Base-by-base conservation (phyloP, 208 protist species). In the Wallacemonas rigidus region DNA sequence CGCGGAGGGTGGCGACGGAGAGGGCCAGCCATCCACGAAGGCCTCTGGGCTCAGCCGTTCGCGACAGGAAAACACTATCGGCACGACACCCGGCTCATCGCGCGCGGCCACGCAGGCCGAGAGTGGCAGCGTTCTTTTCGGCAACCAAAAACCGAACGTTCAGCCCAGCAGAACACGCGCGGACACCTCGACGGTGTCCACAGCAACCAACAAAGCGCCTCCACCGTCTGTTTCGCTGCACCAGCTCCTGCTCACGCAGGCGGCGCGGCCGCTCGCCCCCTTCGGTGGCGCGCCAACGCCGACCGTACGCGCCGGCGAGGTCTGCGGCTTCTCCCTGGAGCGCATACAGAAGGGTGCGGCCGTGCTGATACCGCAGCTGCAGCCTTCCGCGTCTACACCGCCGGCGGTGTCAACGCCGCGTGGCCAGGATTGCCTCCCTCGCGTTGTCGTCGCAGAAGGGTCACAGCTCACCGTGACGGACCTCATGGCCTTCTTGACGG, bases 391-490 rank as follows among this genome's bases (percentile, higher is more conserved):
- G 44, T 14, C 51, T 68, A 44, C 15, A 1, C 26, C 38, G 71
- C 14, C 15, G 71, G 6, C 72, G 74, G 7, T 70, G 26, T 26
- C 26, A 26, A 26, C 26, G 26, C 26, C 26, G 26, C 26, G 26
- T 26, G 26, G 26, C 26, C 26, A 26, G 11, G 74, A 56, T 1
- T 38, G 14, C 14, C 67, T 79, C 9, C 86, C 80, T 44, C 82
- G 81, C 9, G 79, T 89, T 47, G 45, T 86, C 36, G 80, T 94
- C 11, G 43, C 84, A 0, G 82, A 91, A 53, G 84, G 74, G 54
- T 58, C 62, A 3, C 43, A 67, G 26, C 44, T 91, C 12, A 76
- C 75, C 41, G 74, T 77, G 7, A 75, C 72, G n/a, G 80, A 88
- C 45, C 64, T 91, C n/a, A 76, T 85, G 48, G 75, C 73, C 26